These are phyloP conservation scores for Plectosphaerella plurivora DNA, from an alignment of 2,329 filamentous ascomycete genomes.

Conservation along the genomic window DNA sequence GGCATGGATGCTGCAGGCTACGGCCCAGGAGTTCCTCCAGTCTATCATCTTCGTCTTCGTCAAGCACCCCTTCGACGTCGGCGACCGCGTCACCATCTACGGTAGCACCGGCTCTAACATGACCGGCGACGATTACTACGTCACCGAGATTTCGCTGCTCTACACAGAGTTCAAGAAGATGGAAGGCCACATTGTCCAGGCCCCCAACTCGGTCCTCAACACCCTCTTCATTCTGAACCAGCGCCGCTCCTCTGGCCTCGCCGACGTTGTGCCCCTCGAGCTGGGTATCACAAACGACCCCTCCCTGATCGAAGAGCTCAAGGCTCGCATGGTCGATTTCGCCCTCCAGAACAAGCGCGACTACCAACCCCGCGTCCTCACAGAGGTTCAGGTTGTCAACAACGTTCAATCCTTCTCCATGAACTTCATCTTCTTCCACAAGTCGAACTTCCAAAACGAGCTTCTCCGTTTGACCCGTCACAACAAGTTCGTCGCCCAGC, in stretches of 20 bases:
- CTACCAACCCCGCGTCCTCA: conserved; percentile 80
- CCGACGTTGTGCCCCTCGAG: conserved; percentile 77
- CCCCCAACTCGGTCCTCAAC: conserved; percentile 91
- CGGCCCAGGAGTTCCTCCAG: conserved; percentile 90
- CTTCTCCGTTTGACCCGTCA: conserved; percentile 81
- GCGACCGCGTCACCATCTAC: conserved; percentile 87
- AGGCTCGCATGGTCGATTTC: conserved; percentile 76
- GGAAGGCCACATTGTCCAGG: conserved; percentile 93
- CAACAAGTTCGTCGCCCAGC: conserved; percentile 89
- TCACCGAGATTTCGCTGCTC: conserved; percentile 86
- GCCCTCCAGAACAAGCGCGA: conserved; percentile 83
- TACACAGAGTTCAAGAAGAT: conserved; percentile 99
- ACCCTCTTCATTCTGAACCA: conserved; percentile 93
- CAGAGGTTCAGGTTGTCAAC: conserved; percentile 73
- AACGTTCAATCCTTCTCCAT: conserved; percentile 82
- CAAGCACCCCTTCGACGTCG: conserved; percentile 96
- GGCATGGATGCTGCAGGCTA: conserved; percentile 88
- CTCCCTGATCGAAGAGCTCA: conserved; percentile 77
- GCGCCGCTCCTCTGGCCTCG: conserved; percentile 80
- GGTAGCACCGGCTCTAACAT: conserved; percentile 78
- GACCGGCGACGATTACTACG: conserved; percentile 89
- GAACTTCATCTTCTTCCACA: conserved; percentile 97
- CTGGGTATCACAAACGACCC: conserved; percentile 87
- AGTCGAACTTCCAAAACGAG: conserved; percentile 95
- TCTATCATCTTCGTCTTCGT: conserved; percentile 94